Evolutionary conservation across 305 asterid genomes (phyloP).

Genomic region (Ilex paraguariensis): DNA sequence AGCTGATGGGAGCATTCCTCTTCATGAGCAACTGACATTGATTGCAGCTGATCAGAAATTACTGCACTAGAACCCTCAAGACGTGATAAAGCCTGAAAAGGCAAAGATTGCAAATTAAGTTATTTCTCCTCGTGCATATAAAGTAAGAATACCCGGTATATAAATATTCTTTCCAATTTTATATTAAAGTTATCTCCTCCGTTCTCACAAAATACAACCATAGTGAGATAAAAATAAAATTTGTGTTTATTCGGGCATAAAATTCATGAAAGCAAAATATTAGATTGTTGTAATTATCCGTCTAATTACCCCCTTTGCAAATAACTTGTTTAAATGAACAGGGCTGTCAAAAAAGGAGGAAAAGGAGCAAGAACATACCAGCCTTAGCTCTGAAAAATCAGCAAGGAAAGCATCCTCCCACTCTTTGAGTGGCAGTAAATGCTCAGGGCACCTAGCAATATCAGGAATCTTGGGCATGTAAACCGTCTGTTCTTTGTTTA

Average conservation of each 20-base stretch:
- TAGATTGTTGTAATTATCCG: no score
- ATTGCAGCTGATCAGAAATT: slow-evolving; percentile 17
- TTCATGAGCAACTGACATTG: slow-evolving; percentile 6
- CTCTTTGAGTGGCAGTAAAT: slow-evolving; percentile 69
- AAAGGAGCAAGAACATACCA: slow-evolving; percentile 33
- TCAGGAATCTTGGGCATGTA: slow-evolving; percentile 96
- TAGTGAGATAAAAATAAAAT: no score
- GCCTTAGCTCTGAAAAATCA: slow-evolving; percentile 76
- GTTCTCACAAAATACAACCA: no score
- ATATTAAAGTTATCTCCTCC: no score
- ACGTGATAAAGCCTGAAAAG: slow-evolving; percentile 47
- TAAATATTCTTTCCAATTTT: no score
- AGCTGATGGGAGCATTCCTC: slow-evolving; percentile 28
- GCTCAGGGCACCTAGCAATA: slow-evolving; percentile 60
- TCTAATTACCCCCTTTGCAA: no score
- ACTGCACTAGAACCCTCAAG: slow-evolving; percentile 29
- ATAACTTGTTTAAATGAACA: neutral
- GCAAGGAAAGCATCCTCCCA: slow-evolving; percentile 94
- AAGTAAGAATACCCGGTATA: no score
- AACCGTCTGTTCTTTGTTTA: slow-evolving; percentile 55
- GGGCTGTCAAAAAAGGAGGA: slow-evolving; percentile 1
- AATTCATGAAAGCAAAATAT: no score
- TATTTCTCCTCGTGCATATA: neutral
- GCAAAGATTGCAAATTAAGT: neutral
- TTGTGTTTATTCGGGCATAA: no score